Base-by-base conservation (phyloP, 2,329 filamentous ascomycete genomes). In the Aspergillus jensenii region DNA sequence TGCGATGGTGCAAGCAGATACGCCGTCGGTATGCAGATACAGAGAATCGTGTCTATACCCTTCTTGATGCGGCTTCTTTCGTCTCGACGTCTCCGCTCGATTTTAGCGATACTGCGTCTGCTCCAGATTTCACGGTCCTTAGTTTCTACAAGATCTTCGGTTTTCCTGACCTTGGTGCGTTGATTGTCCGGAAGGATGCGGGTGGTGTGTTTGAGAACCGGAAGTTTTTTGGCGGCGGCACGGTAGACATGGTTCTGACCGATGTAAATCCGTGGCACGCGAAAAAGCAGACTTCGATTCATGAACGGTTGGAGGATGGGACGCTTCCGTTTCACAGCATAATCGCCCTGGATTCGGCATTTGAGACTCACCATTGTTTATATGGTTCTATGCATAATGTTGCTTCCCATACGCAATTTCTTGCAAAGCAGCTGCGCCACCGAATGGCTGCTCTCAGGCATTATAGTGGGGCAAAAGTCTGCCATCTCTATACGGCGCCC, bases 141-240 rank as follows among this genome's bases (percentile, higher is more conserved):
- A 97, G 93, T 73, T 87, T 98, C 62, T 96, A 97, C 78, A 99
- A 98, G 73, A 93, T 97, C n/a, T 98, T 98, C 72, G 93, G 95
- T 1, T 97, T 97, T 63, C 93, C 93, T 0, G 91, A 98, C 70
- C 79, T 98, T 2, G 93, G 93, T 2, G 92, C 88, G 1, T 76
- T 99, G 58, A 86, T 98, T 31, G 86, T 98, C 12, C 86, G 89
- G 43, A 92, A 90, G 65, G 81, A 84, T 33, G 84, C 90, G 12
- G 85, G 84, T 6, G 72, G 81, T 40, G 70, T 88, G 3, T 87
- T 96, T 47, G 78, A 83, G 33, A 79, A 80, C 43, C 85, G 91
- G 59, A 87, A 79, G 61, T 99, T 96, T 68, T 99, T 99, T 75
- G 93, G 93, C 6, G 95, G 93, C 6, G 95, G 95, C 3, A 98